These are phyloP conservation scores for Chenopodium suecicum DNA, from an alignment of 148 eudicot species.

Conservation along the genomic window DNA sequence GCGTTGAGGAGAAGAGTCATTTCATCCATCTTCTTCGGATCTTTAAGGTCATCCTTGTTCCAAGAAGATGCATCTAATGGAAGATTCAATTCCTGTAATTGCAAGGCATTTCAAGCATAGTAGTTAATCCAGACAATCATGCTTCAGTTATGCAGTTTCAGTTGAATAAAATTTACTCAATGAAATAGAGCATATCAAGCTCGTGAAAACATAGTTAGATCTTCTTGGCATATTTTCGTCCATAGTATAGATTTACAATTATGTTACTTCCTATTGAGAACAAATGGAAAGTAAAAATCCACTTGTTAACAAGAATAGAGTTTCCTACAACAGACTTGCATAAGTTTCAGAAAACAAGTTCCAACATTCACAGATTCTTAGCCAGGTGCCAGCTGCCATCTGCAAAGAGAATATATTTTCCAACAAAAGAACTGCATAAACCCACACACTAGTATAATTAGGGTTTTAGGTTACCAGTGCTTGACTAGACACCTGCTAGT, in stretches of 20 bases:
- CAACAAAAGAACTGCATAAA: background rate
- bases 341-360: background rate
- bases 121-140: background rate
- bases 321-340: background rate
- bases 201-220: background rate
- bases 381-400: background rate
- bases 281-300: background rate
- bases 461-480: background rate
- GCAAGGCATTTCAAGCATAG: background rate
- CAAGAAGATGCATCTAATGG: conserved; percentile 81
- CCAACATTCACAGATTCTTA: background rate
- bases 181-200: background rate
- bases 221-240: background rate
- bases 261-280: background rate
- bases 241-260: background rate
- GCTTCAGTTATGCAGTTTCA: background rate
- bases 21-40: conserved; percentile 79
- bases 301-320: background rate
- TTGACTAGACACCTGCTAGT: background rate
- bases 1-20: conserved; percentile 91
- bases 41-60: conserved; percentile 85
- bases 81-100: conserved; percentile 68
- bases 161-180: background rate
- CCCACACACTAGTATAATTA: background rate
- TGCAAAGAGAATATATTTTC: background rate